Conservation (phyloP, 179 eudicot species). For the Beta lomatogona region DNA sequence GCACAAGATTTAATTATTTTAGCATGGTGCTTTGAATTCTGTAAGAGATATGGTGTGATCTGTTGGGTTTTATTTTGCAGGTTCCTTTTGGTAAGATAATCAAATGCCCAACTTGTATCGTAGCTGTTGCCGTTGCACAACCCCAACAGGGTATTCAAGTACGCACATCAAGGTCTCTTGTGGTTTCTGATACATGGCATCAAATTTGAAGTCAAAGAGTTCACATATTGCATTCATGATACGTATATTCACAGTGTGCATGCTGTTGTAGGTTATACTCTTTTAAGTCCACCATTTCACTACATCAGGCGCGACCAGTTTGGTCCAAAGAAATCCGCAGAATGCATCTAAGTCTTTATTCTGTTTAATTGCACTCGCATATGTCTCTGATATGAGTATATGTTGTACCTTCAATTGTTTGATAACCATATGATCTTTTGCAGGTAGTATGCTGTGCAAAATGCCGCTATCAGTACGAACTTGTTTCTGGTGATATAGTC, state of each 20-base stretch:
- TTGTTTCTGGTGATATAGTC: slow-evolving; percentile 76
- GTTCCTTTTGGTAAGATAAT: slow-evolving; percentile 94
- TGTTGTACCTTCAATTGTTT: not conserved
- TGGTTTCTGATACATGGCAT: slow-evolving; percentile 20
- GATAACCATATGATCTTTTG: slow-evolving; percentile 16
- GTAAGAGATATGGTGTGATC: slow-evolving; percentile 1
- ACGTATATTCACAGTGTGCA: too few relatives aligned
- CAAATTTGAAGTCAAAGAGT: not conserved
- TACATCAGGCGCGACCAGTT: not conserved
- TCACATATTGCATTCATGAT: not conserved
- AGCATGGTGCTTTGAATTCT: slow-evolving; percentile 3
- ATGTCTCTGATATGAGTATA: slow-evolving; percentile 1
- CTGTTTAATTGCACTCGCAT: not conserved
- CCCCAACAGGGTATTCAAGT: slow-evolving; percentile 99
- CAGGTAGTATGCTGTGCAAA: slow-evolving; percentile 88
- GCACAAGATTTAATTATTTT: not conserved
- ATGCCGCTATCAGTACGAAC: slow-evolving; percentile 94
- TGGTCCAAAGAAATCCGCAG: not conserved
- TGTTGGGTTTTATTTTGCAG: slow-evolving; percentile 39
- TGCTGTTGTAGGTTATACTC: not conserved
- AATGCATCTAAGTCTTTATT: not conserved
- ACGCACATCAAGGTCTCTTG: slow-evolving; percentile 49
- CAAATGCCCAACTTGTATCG: slow-evolving; percentile 79
- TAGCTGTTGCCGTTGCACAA: slow-evolving; percentile 92
- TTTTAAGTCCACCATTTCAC: not conserved